Evolutionary conservation across 192 early-diverging fungal species (phyloP), one percentile per base, ranked within the genome.

Genomic region (Podila verticillata): DNA sequence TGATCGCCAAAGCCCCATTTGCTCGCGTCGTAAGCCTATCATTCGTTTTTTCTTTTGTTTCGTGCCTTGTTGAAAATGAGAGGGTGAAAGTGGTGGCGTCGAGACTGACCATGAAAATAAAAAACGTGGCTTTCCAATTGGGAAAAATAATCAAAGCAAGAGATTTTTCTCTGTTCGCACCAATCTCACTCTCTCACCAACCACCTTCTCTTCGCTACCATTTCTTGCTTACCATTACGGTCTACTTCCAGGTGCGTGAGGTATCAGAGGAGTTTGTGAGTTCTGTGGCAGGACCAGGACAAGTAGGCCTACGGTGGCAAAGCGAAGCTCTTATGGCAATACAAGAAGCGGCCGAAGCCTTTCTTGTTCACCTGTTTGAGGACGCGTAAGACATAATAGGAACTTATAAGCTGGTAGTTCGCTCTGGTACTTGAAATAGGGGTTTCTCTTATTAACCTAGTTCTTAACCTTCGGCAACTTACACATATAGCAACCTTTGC

Each of bases 1-100:
- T 95, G 31, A 72, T 95, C 13, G 83, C 91, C 26, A 95, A 93
- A 84, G 86, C 93, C 32, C 94, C 94, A n/a, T 95, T 95, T 84
- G 88, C 91, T 17, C 84, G 94, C 0, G 78, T 95, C 35, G 93
- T 54, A 54, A 54, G 24, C 6, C n/a, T n/a, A n/a, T n/a, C n/a
- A n/a, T 24, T n/a, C 24, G 3, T 10, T 54, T 54, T 12, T 44
- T 44, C 17, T 44, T 15, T 44, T 44, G 39, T 44, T 44, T 15
- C 39, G 39, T 3, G 39, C 39, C 39, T 44, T 44, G 12, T 39
- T 39, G 36, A 12, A 54, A 54, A 26, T 3, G 20, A 15, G 22
- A 22, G 51, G 24, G 8, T n/a, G n/a, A 54, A 54, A 24, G 51
- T 54, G 51, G 51, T 54, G 51, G 51, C 51, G 51, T 54, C 22